Evolutionary conservation across 805 yeast genomes (phyloP), one percentile per base, ranked within the genome.

Genomic region (Candida krabiensis): DNA sequence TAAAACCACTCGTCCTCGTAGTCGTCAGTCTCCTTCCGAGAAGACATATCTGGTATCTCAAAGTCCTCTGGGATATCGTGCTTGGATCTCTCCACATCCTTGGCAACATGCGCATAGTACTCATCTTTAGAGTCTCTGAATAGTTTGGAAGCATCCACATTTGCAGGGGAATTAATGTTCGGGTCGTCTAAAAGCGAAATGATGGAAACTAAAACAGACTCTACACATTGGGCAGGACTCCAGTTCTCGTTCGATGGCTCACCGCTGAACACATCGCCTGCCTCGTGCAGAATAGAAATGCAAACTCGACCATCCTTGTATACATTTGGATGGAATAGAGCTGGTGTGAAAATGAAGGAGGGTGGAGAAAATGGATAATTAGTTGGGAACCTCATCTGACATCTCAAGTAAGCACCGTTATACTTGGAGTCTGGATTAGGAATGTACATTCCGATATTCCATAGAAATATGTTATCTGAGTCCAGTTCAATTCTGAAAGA

Each of bases 331-430:
- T 91, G 98, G 66, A 80, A 90, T 50, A 91, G 86, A 29, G 96
- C 83, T 11, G 97, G 96, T 6, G 91, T 83, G 70, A 91, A 91
- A 52, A 95, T 73, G 68, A 89, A 91, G 25, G 84, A 79, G 29
- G 98, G 99, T 19, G 99, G 99, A 16, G 86, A 70, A 58, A 78
- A 91, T 3, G 98, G 99, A 66, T 83, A 91, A 62, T 89, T 96
- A 16, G 71, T 65, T 5, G 98, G 98, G 66, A 91, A 91, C 51
- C 83, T 75, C 96, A 91, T 87, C 60, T 87, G 95, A 16, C 96
- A 96, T 58, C 80, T 86, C 67, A 91, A 85, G 64, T 86, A 91
- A 11, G 97, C 97, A 30, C 97, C 97, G 56, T 90, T 87, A 64
- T 87, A 91, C 47, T 84, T 81, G 12, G 96, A 87, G 46, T 88